Percentiles rank a stretch among this genome's conserved stretches.
Evolutionary conservation across 108 stramenopile genomes (phyloP).

Genomic region (Pseudonitzschia delicatissima): DNA sequence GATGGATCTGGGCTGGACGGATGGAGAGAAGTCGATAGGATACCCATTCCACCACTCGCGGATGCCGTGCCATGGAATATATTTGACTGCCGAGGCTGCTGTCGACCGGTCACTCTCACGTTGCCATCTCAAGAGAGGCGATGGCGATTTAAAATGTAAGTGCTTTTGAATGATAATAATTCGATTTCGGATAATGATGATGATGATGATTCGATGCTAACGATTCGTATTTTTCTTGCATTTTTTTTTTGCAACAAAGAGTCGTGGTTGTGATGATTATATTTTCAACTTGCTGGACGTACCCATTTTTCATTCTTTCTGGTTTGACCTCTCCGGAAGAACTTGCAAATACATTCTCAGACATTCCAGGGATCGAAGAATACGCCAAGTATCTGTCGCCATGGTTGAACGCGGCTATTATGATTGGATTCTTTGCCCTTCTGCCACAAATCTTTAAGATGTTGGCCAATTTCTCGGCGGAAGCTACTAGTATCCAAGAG

Average conservation of each 20-base stretch:
- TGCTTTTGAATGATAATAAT: not conserved
- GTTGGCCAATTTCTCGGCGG: constrained; percentile 78
- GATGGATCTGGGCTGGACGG: constrained; percentile 74
- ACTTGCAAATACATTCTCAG: not conserved
- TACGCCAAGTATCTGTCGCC: not conserved
- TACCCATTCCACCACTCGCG: constrained; percentile 82
- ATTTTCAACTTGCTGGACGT: constrained; percentile 71
- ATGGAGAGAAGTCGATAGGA: constrained; percentile 58
- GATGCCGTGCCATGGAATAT: constrained; percentile 79
- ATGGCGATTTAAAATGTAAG: constrained; percentile 46
- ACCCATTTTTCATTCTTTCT: constrained; percentile 46
- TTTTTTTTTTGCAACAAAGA: not conserved
- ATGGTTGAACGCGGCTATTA: not conserved
- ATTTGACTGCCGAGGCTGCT: constrained; percentile 76
- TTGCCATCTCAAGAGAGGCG: constrained; percentile 60
- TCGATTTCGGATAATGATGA: not conserved
- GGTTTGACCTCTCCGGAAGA: constrained; percentile 1
- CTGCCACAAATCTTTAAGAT: constrained; percentile 83
- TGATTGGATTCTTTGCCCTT: constrained; percentile 23
- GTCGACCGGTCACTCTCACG: constrained; percentile 84
- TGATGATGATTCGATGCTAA: not conserved
- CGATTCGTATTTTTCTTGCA: not conserved
- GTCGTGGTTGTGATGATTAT: constrained; percentile 38
- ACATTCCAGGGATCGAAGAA: not conserved
- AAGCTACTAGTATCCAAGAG: constrained; percentile 55